Conservation (phyloP, 306 rosid species). For the Quercus rubra region DNA sequence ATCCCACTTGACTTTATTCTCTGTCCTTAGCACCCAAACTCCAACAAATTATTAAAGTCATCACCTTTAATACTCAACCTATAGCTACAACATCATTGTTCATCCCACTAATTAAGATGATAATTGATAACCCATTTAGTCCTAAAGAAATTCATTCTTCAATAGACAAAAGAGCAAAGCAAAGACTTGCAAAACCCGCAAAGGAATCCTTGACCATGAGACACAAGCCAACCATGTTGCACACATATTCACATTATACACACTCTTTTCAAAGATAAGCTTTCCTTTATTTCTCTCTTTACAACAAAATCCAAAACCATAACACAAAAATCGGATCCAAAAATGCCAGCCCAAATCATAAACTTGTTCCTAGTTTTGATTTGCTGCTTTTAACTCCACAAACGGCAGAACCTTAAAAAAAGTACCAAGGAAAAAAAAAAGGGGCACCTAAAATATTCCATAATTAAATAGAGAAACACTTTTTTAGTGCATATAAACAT, state of each 20-base stretch:
- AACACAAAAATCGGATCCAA: conserved; percentile 2
- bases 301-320: background rate
- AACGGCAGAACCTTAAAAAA: conserved; percentile 13
- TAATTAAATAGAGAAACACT: background rate
- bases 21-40: background rate
- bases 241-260: conserved; percentile 5
- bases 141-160: background rate
- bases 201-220: conserved; percentile 12
- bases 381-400: background rate
- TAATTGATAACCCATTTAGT: background rate
- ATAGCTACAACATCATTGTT: conserved; percentile 3
- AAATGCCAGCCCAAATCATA: conserved; percentile 18
- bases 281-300: background rate
- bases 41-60: conserved; percentile 8
- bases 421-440: background rate
- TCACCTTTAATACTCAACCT: background rate
- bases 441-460: conserved; percentile 3
- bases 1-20: conserved; percentile 2
- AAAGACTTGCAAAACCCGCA: conserved; percentile 25
- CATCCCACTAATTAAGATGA: conserved; percentile 4
- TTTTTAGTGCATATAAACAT: background rate
- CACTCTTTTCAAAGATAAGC: background rate
- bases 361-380: background rate
- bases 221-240: background rate
- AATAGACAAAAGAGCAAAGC: background rate